Percentiles rank a stretch among this genome's conserved stretches.
These are phyloP conservation scores for Curvularia sp. DNA, from an alignment of 2,329 filamentous ascomycete genomes.

Conservation along the genomic window DNA sequence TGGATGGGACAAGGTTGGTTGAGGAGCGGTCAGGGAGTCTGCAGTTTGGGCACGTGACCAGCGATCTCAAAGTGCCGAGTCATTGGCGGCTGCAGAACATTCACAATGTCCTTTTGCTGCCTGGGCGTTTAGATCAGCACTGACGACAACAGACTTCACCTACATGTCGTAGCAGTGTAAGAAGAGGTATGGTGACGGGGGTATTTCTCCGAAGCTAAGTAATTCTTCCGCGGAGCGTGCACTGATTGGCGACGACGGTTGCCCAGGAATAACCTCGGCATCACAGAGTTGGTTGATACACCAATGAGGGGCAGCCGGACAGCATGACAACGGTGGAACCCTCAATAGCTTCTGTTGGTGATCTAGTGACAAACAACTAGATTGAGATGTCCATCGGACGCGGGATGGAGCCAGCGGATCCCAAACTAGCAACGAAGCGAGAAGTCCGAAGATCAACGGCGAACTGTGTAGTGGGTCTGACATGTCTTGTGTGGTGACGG, in stretches of 20 bases:
- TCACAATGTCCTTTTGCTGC: background rate
- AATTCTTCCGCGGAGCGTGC: background rate
- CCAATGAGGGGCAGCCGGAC: background rate
- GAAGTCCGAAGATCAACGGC: conserved; percentile 11
- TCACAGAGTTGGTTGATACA: background rate
- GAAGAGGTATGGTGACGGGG: conserved; percentile 1
- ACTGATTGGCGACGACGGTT: background rate
- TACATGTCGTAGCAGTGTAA: background rate
- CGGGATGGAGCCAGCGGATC: conserved; percentile 13
- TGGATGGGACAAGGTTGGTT: background rate
- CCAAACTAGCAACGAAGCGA: conserved; percentile 12
- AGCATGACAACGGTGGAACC: background rate
- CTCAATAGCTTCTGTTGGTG: background rate
- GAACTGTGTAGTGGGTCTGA: conserved; percentile 11
- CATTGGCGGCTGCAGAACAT: background rate
- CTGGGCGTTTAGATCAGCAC: background rate
- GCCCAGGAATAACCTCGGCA: conserved; percentile 1
- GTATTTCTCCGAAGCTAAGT: conserved; percentile 2
- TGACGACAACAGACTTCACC: background rate
- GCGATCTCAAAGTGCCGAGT: background rate
- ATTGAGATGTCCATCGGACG: background rate
- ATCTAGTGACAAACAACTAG: background rate
- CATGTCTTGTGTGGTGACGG: background rate
- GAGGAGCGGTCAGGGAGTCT: conserved; percentile 3
- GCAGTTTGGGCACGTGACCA: background rate